Base-by-base conservation (phyloP, 129 eudicot species). In the Tagetes patula region DNA sequence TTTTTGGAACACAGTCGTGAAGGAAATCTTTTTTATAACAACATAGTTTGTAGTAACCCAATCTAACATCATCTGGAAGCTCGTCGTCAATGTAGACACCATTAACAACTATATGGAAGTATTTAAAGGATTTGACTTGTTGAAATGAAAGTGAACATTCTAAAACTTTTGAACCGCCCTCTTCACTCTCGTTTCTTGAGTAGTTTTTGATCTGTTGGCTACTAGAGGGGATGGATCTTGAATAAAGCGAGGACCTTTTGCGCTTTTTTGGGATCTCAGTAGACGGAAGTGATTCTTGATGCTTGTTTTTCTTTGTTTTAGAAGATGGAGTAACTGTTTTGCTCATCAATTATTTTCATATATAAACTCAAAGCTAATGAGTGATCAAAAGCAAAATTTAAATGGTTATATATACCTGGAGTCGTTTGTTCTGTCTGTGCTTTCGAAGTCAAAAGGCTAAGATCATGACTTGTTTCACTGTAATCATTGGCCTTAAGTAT, bases 31-130 rank as follows among this genome's bases (percentile, higher is more conserved):
- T 82, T 59, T 67, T 84, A 52, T 80, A 68, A 69, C 78, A 2
- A 73, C 97, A 92, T 0, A 92, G 84, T 31, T 89, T 87, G 70
- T 86, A 92, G 72, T 89, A 92, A 12, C 62, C 77, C 32, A 59
- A n/a, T 33, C 88, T 84, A 38, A 80, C 81, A 56, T 82, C 69
- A 13, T 85, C 66, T 0, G 96, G 89, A 34, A 91, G 82, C 79
- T 88, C 90, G 0, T 80, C 69, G 76, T 88, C 96, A 27, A 86
- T 76, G 87, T 83, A 82, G 70, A 85, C 48, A 20, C 90, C 89
- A 33, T 85, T 85, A 36, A 87, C 87, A 50, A 63, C 47, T 38
- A 84, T 82, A 39, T 67, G 83, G 80, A 89, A 92, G 53, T 92
- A 82, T 60, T 75, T 79, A 34, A 88, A 84, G 68, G 82, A 55